Percentiles rank a stretch among this genome's conserved stretches.
phyloP scores from a whole-genome alignment of 345 rosid genomes.

The Jatropha curcas region DNA sequence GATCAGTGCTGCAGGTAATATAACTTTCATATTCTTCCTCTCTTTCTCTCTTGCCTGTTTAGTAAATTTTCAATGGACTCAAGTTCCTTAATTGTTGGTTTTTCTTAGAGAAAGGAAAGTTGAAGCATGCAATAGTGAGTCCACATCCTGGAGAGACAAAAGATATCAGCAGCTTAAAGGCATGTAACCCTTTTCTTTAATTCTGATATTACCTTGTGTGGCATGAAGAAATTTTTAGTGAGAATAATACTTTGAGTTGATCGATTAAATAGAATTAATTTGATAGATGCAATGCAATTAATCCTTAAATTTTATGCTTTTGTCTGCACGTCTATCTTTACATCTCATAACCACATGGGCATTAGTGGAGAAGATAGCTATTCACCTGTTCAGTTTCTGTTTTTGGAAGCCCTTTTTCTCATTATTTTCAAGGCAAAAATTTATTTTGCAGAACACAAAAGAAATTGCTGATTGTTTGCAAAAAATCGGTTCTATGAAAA shows the following conservation, averaged over 20 bases:
- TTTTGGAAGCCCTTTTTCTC: too few species aligned
- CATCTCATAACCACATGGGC: too few species aligned
- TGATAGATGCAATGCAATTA: too few species aligned
- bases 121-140: constrained; percentile 69
- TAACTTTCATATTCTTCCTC: neutral
- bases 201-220: neutral
- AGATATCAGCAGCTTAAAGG: constrained; percentile 87
- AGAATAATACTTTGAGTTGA: too few species aligned
- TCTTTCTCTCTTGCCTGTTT: neutral
- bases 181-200: constrained; percentile 17
- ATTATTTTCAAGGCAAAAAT: neutral
- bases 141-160: constrained; percentile 83
- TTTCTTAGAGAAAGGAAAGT: constrained; percentile 70
- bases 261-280: too few species aligned
- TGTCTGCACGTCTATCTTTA: too few species aligned
- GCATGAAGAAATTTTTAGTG: neutral
- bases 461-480: neutral
- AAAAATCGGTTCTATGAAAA: neutral
- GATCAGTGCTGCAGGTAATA: constrained; percentile 68
- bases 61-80: neutral
- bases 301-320: too few species aligned
- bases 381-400: neutral
- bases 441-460: neutral
- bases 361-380: too few species aligned
- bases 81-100: neutral